Base-by-base conservation (phyloP, 2,329 filamentous ascomycete species). In the Amphichorda felina region DNA sequence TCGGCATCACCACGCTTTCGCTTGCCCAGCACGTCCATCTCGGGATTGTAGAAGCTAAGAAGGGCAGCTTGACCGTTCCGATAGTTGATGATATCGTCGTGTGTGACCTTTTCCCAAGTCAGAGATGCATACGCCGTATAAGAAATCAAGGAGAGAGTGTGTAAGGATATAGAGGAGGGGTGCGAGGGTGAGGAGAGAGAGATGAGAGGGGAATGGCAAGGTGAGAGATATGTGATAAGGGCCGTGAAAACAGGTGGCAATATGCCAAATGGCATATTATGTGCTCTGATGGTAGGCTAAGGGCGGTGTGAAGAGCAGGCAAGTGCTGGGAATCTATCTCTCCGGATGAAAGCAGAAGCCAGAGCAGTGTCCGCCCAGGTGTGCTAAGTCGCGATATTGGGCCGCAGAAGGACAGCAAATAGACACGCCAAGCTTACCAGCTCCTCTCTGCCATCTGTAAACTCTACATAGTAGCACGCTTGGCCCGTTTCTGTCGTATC, bases 371-470 rank as follows among this genome's bases (percentile, higher is more conserved):
- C 10, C 21, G 30, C 8, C n/a, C n/a, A n/a, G n/a, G n/a, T n/a
- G n/a, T n/a, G n/a, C n/a, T n/a, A n/a, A n/a, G 19, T n/a, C 10
- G 4, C n/a, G n/a, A 33, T 25, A 32, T 5, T 18, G 21, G 27
- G 5, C 6, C 27, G 8, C 6, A 30, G 3, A 30, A 8, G 11
- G 4, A 31, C 15, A 15, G 17, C 5, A 33, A 31, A 18, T 17
- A 8, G 8, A 28, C n/a, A 19, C 9, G 17, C 9, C 5, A 21
- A 21, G 60, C 65, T 56, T 55, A 70, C 67, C 44, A 56, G 39
- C 36, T 66, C 56, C 41, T 59, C 44, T 34, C 57, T 54, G 17
- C 65, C 66, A 42, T 70, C 66, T 21, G 59, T 57, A 33, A 67
- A 69, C 39, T 67, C 63, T 9, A 64, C 51, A 4, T 44, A 48